Base-by-base conservation (phyloP, 139 green algal species). In the Chlorella sp. region DNA sequence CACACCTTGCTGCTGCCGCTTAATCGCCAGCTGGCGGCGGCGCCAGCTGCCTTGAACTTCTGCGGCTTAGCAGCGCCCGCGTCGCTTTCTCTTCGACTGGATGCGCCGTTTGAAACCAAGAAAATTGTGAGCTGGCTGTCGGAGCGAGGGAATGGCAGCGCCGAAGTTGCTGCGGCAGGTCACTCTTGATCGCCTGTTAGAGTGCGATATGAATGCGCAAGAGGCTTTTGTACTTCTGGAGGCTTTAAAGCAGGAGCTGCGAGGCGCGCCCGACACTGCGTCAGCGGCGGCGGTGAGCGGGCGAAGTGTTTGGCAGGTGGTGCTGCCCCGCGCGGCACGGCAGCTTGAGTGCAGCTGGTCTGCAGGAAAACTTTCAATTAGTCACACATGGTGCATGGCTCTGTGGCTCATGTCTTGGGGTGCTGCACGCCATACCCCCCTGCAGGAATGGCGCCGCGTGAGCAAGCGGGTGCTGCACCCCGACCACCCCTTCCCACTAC, bases 401-500 rank as follows among this genome's bases (percentile, higher is more conserved):
- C 11, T 30, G 22, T n/a, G 64, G n/a, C n/a, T n/a, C n/a, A 30
- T 73, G 64, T 14, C 22, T 73, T n/a, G n/a, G 22, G 24, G 15
- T 76, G 68, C 18, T 76, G 68, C 22, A 34, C 14, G 12, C n/a
- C n/a, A n/a, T n/a, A n/a, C 53, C 34, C n/a, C 34, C 7, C 34
- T 76, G 48, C 89, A 94, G 93, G 60, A 85, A 0, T 97, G 95
- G 95, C 82, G 83, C 34, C 39, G 69, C 22, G 30, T 96, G 2
- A 89, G 86, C 26, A 92, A 91, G 61, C 30, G 91, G 2, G 83
- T 95, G 7, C 84, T 97, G 75, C 79, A 71, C n/a, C 94, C 94
- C 21, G 86, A 92, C 66, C 91, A 95, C 26, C 93, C 93, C 2
- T 96, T 95, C 80, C 39, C 75, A 24, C 64, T 97, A 5, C 95